Percentiles rank a stretch among this genome's conserved stretches.
Evolutionary conservation across 495 filamentous ascomycete genomes (phyloP).

Genomic region (Aspergillus bridgeri): DNA sequence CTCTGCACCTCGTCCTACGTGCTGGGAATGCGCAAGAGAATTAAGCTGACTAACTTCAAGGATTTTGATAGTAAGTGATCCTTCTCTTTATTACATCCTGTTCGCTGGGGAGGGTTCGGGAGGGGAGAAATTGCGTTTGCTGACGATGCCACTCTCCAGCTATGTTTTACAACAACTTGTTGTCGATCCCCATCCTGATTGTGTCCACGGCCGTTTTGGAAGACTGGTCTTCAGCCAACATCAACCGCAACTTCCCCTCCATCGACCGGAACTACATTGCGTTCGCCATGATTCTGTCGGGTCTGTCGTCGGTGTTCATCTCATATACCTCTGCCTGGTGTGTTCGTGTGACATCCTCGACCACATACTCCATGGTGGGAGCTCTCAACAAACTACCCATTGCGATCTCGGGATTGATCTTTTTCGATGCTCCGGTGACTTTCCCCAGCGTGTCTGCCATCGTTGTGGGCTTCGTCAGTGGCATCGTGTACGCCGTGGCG

Average conservation of each 20-base stretch:
- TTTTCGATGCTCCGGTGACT: slow-evolving; percentile 95
- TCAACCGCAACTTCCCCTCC: slow-evolving; percentile 81
- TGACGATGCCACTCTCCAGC: slow-evolving; percentile 51
- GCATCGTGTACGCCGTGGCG: slow-evolving; percentile 86
- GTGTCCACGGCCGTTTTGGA: slow-evolving; percentile 79
- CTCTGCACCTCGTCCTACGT: slow-evolving; percentile 91
- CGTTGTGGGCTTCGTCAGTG: slow-evolving; percentile 81
- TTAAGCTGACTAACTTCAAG: slow-evolving; percentile 99
- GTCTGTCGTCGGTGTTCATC: slow-evolving; percentile 92
- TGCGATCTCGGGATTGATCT: slow-evolving; percentile 83
- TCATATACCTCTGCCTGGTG: slow-evolving; percentile 99
- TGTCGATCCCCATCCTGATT: slow-evolving; percentile 91
- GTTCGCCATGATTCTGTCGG: slow-evolving; percentile 89
- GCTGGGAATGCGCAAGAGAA: slow-evolving; percentile 93
- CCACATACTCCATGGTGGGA: slow-evolving; percentile 98
- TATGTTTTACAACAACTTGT: slow-evolving; percentile 99
- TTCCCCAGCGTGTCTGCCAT: slow-evolving; percentile 89
- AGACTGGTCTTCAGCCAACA: slow-evolving; percentile 86
- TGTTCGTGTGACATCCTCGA: slow-evolving; percentile 92
- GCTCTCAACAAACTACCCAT: slow-evolving; percentile 97
- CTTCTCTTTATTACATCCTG: background rate
- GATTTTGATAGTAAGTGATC: slow-evolving; percentile 90
- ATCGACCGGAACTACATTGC: slow-evolving; percentile 71
- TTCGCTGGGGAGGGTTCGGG: background rate
- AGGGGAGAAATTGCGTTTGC: slow-evolving; percentile 9